Percentiles rank a stretch among this genome's conserved stretches.
phyloP scores from a whole-genome alignment of 805 yeast genomes.

The Barnettozyma salicaria region DNA sequence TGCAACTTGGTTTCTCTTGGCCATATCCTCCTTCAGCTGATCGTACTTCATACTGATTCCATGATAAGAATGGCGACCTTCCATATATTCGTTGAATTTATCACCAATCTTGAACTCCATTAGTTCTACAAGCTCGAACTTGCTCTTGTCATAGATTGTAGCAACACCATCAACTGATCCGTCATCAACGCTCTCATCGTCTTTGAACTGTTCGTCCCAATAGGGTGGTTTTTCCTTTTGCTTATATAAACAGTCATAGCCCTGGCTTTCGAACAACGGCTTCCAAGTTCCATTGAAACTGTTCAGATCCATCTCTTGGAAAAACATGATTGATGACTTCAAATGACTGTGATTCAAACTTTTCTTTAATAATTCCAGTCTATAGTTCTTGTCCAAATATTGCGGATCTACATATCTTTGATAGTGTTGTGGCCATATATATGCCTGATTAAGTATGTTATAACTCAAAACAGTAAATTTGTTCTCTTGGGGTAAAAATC shows the following conservation, averaged over 20 bases:
- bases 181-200: conserved; percentile 25
- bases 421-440: conserved; percentile 55
- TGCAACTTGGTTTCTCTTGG: conserved; percentile 51
- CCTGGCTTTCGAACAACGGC: conserved; percentile 26
- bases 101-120: conserved; percentile 29
- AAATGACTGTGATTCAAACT: conserved; percentile 30
- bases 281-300: conserved; percentile 39
- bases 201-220: conserved; percentile 38
- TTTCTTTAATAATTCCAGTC: conserved; percentile 38
- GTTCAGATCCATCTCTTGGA: conserved; percentile 45
- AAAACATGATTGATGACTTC: conserved; percentile 51
- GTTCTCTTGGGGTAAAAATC: neutral
- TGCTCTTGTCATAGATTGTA: conserved; percentile 42
- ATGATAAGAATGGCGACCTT: conserved; percentile 6
- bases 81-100: conserved; percentile 11
- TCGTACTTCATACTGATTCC: conserved; percentile 3
- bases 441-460: conserved; percentile 47
- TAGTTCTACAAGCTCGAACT: conserved; percentile 37
- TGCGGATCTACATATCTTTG: conserved; percentile 41
- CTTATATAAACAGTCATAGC: conserved; percentile 43
- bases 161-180: conserved; percentile 52
- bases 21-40: conserved; percentile 18
- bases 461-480: conserved; percentile 32
- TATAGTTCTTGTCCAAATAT: conserved; percentile 43
- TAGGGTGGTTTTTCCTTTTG: conserved; percentile 47